A percentile compares a stretch with the other conserved stretches of the same genome.
Conservation (phyloP, 129 eudicot species). For the Artemisia tridentata region DNA sequence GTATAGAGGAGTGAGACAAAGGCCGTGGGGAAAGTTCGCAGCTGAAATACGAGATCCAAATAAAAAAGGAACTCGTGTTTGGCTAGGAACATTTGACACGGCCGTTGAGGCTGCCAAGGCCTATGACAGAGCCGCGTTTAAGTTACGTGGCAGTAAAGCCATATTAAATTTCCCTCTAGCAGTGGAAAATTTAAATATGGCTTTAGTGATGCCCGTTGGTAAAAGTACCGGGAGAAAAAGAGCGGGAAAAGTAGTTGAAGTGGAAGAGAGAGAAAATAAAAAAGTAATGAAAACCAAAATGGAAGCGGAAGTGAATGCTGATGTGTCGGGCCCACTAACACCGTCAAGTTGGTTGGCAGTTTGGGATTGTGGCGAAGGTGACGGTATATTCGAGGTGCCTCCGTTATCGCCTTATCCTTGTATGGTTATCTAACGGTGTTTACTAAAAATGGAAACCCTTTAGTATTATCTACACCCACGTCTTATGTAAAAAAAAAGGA, state of each 20-base stretch:
- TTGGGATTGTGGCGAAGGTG: conserved; percentile 49
- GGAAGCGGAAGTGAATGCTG: neutral
- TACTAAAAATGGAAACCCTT: conserved; percentile 23
- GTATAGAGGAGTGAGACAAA: conserved; percentile 64
- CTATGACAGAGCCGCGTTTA: conserved; percentile 75
- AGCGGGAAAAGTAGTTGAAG: conserved; percentile 12
- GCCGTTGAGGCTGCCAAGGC: conserved; percentile 79
- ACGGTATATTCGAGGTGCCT: conserved; percentile 61
- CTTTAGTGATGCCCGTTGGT: conserved; percentile 6
- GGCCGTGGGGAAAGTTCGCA: conserved; percentile 88
- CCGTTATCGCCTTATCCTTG: conserved; percentile 55
- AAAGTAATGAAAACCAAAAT: conserved; percentile 11
- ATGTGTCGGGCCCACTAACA: conserved; percentile 43
- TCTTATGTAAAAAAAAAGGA: neutral
- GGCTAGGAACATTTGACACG: conserved; percentile 76
- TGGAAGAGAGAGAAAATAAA: conserved; percentile 21
- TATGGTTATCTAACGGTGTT: conserved; percentile 39
- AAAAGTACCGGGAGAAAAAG: conserved; percentile 35
- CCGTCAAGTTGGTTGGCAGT: conserved; percentile 67
- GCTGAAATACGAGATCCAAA: conserved; percentile 85
- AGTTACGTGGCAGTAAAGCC: conserved; percentile 60
- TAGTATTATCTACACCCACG: conserved; percentile 21
- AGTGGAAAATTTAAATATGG: conserved; percentile 24
- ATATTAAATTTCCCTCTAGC: conserved; percentile 66
- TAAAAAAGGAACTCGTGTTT: conserved; percentile 64